Evolutionary conservation across 345 rosid species (phyloP).

Genomic region (Citrus inodora): DNA sequence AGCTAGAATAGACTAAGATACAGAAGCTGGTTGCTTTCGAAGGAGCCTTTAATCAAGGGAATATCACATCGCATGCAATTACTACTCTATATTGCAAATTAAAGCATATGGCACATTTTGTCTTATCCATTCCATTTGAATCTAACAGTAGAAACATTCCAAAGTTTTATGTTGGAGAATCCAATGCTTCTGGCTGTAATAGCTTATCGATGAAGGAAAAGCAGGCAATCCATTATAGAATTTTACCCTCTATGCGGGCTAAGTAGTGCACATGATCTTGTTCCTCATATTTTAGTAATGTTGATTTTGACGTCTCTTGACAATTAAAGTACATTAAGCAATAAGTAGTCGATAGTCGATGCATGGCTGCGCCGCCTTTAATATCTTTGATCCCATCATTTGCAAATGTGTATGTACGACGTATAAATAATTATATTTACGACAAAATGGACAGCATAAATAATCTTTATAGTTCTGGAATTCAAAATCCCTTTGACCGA

Average conservation of each 20-base stretch:
- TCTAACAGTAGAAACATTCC: slow-evolving; percentile 22
- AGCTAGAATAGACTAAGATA: background rate
- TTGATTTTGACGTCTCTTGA: background rate
- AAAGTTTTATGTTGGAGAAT: slow-evolving; percentile 27
- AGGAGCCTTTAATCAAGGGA: slow-evolving; percentile 18
- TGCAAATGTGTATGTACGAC: background rate
- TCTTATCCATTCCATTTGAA: slow-evolving; percentile 33
- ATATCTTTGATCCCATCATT: background rate
- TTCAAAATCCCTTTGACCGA: background rate
- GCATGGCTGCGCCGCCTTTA: slow-evolving; percentile 1
- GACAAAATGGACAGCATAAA: slow-evolving; percentile 1
- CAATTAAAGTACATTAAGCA: background rate
- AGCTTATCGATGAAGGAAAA: slow-evolving; percentile 28
- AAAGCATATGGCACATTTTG: slow-evolving; percentile 35
- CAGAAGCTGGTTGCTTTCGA: slow-evolving; percentile 15
- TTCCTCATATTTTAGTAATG: background rate
- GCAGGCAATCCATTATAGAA: background rate
- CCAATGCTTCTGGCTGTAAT: slow-evolving; percentile 30
- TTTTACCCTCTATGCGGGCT: background rate
- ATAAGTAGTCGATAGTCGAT: background rate
- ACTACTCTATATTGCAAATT: background rate
- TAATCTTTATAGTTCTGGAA: background rate
- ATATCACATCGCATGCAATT: slow-evolving; percentile 23
- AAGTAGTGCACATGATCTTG: background rate
- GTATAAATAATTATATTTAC: background rate